Evolutionary conservation across 768 basidiomycete genomes (phyloP).

Genomic region (Auricularia cornea): DNA sequence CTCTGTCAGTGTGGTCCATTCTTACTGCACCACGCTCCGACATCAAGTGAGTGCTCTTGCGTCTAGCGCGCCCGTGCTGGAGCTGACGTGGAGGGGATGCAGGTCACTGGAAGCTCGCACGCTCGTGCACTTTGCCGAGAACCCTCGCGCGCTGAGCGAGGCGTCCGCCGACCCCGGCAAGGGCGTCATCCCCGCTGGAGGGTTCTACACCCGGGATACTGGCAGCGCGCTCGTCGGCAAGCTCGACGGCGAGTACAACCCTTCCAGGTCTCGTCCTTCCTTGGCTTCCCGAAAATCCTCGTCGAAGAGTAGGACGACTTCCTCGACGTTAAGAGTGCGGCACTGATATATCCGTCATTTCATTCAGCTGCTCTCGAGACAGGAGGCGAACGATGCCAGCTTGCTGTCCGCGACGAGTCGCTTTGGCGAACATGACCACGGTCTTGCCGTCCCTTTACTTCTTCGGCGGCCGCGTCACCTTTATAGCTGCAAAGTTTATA

Average conservation of each 20-base stretch:
- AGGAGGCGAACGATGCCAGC: too few relatives aligned
- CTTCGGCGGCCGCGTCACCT: too few relatives aligned
- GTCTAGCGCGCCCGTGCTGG: slow-evolving; percentile 8
- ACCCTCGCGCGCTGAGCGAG: slow-evolving; percentile 44
- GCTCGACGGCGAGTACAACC: too few relatives aligned
- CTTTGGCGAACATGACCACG: too few relatives aligned
- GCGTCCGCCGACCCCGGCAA: slow-evolving; percentile 84
- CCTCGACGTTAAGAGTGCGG: slow-evolving; percentile 27
- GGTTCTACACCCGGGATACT: slow-evolving; percentile 87
- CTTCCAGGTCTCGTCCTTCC: slow-evolving; percentile 83
- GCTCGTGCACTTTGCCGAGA: slow-evolving; percentile 68
- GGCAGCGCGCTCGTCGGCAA: slow-evolving; percentile 73
- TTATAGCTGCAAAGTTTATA: too few relatives aligned
- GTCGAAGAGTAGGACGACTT: slow-evolving; percentile 74
- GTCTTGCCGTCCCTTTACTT: too few relatives aligned
- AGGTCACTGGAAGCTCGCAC: slow-evolving; percentile 80
- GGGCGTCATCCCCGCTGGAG: slow-evolving; percentile 83
- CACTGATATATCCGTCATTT: too few relatives aligned
- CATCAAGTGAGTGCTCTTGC: slow-evolving; percentile 60
- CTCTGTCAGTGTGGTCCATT: slow-evolving; percentile 57
- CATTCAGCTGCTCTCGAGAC: too few relatives aligned
- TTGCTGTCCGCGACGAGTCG: too few relatives aligned
- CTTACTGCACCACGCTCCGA: slow-evolving; percentile 71
- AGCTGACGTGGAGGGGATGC: too few relatives aligned
- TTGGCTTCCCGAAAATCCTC: slow-evolving; percentile 60